Base-by-base conservation (phyloP, 192 early-diverging fungal species). In the Linnemannia hyalina region DNA sequence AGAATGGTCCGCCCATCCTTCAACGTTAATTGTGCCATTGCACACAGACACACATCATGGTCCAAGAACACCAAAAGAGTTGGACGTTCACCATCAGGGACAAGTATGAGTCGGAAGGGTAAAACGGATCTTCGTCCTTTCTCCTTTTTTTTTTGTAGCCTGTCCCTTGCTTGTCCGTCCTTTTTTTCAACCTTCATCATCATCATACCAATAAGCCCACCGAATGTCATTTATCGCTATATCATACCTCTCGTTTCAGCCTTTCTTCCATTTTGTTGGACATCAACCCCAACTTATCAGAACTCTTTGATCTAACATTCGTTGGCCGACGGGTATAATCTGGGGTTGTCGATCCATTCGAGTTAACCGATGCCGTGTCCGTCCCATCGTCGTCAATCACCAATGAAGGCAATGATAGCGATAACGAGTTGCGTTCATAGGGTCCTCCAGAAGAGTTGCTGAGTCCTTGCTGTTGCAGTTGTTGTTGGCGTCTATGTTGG, bases 341-440 rank as follows among this genome's bases (percentile, higher is more conserved):
- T 0, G 79, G 84, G n/a, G 84, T 78, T 8, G 49, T 75, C 5
- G 84, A 86, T 38, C 84, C 84, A 68, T 86, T 86, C 1, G 84
- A 86, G n/a, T 81, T 73, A 3, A 86, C 68, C 23, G 84, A 86
- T 2, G 73, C 77, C 2, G 78, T 85, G 23, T 85, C 82, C 7
- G 75, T 16, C 4, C 55, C 36, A 69, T 77, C 84, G 29, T 81
- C 80, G 32, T 81, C 84, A 36, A 86, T 80, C 26, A 86, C 65
- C 20, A 86, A 49, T 0, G 84, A 86, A 3, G 84, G 84, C 20
- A 86, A 35, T 4, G 84, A 86, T 8, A 32, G 23, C 0, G 78
- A 74, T 10, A 74, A 73, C 6, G 74, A 54, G 32, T 52, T 75
- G 32, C 80, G 78, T 55, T 81, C 80, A 55, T 86, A 86, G 0